These are phyloP conservation scores for Globisporangium cederbergense DNA, from an alignment of 352 stramenopile genomes.

Conservation along the genomic window DNA sequence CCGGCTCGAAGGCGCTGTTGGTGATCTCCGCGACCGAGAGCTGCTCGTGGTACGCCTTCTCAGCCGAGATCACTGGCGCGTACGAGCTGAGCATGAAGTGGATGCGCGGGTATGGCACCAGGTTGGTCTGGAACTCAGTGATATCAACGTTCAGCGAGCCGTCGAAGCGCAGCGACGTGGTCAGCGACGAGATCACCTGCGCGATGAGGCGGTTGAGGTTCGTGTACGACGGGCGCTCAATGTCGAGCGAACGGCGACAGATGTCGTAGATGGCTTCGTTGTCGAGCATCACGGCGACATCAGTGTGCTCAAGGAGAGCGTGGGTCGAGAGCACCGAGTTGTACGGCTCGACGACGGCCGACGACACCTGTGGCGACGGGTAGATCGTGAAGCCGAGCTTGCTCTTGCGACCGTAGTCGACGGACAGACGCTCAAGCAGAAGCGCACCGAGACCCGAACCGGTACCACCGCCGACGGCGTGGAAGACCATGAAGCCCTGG, in stretches of 20 bases:
- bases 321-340: constrained; percentile 99
- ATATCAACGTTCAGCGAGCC: constrained; percentile 98
- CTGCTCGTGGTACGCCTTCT: constrained; percentile 98
- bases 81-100: constrained; percentile 99
- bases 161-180: constrained; percentile 98
- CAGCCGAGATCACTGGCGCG: constrained; percentile 96
- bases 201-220: constrained; percentile 99
- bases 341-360: constrained; percentile 99
- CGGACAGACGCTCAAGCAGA: constrained; percentile 95
- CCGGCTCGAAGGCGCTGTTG: constrained; percentile 97
- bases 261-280: constrained; percentile 99
- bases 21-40: constrained; percentile 98
- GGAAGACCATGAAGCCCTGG: constrained; percentile 99
- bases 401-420: constrained; percentile 98
- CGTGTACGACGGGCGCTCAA: constrained; percentile 97
- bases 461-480: constrained; percentile 99
- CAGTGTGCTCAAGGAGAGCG: constrained; percentile 99
- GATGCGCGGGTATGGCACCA: constrained; percentile 98
- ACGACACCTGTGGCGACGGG: constrained; percentile 97
- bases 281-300: constrained; percentile 99
- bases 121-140: constrained; percentile 99
- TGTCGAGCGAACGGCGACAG: constrained; percentile 99
- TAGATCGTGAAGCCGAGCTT: constrained; percentile 99
- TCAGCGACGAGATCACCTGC: constrained; percentile 98
- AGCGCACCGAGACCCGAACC: constrained; percentile 99